phyloP scores from a whole-genome alignment of 2,329 filamentous ascomycete species.

The Cladosporium oxysporum region DNA sequence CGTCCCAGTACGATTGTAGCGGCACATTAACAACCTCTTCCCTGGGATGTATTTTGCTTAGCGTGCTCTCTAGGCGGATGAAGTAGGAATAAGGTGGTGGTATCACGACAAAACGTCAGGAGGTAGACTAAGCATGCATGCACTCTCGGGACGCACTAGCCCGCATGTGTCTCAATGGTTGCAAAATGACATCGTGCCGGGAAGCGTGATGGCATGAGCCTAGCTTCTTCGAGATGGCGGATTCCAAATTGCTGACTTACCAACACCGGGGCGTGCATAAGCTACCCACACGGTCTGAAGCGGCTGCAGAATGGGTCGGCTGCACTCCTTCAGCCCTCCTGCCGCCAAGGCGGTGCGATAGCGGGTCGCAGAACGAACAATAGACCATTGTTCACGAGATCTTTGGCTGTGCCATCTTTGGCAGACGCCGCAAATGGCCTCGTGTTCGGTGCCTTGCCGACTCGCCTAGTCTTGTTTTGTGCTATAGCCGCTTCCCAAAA shows the following conservation, averaged over 20 bases:
- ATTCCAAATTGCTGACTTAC: conserved; percentile 5
- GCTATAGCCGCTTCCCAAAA: background rate
- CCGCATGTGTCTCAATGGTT: conserved; percentile 11
- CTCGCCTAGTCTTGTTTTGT: background rate
- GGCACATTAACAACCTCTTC: background rate
- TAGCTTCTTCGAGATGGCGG: conserved; percentile 5
- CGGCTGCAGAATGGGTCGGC: background rate
- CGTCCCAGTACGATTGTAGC: background rate
- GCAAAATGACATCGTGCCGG: conserved; percentile 9
- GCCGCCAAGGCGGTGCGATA: background rate
- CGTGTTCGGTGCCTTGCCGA: background rate
- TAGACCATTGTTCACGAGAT: background rate
- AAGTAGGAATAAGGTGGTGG: conserved; percentile 14
- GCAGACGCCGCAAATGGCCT: background rate
- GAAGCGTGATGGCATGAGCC: background rate
- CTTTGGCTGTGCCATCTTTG: background rate
- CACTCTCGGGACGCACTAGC: background rate
- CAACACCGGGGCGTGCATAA: conserved; percentile 6
- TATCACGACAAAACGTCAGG: conserved; percentile 9
- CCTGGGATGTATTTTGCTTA: background rate
- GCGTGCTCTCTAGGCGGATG: conserved; percentile 5
- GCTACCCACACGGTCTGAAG: background rate
- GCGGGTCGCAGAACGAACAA: background rate
- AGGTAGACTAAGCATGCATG: conserved; percentile 11
- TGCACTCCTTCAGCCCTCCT: background rate